phyloP scores from a whole-genome alignment of 2,329 filamentous ascomycete genomes.

The Trichoderma arundinaceum region DNA sequence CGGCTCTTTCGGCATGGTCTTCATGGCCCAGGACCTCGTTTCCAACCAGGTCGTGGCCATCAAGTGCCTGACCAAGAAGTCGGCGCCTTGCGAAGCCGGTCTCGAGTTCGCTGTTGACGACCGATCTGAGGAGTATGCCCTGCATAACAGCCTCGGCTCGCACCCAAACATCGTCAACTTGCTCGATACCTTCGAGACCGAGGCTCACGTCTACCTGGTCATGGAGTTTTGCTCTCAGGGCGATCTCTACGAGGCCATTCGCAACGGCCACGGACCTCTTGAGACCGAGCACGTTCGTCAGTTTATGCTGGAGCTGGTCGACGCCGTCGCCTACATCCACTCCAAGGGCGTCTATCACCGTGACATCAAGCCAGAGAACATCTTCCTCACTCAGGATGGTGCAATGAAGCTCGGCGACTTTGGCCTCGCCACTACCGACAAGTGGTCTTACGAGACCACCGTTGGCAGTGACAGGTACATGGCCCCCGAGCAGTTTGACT shows the following conservation, averaged over 20 bases:
- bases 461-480: slow-evolving; percentile 99
- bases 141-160: slow-evolving; percentile 77
- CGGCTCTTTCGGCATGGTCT: slow-evolving; percentile 98
- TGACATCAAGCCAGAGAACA: slow-evolving; percentile 99
- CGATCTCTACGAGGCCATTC: slow-evolving; percentile 96
- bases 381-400: slow-evolving; percentile 86
- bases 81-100: slow-evolving; percentile 63
- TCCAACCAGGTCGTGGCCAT: slow-evolving; percentile 86
- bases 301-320: slow-evolving; percentile 94
- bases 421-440: slow-evolving; percentile 85
- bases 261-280: slow-evolving; percentile 81
- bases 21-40: slow-evolving; percentile 80
- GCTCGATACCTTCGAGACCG: slow-evolving; percentile 88
- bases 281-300: slow-evolving; percentile 96
- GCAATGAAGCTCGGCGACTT: slow-evolving; percentile 97
- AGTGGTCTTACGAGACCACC: slow-evolving; percentile 89
- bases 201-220: slow-evolving; percentile 87
- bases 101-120: slow-evolving; percentile 78
- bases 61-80: slow-evolving; percentile 91
- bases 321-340: slow-evolving; percentile 89
- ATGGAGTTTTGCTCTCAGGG: slow-evolving; percentile 95
- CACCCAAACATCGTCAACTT: slow-evolving; percentile 96
- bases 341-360: slow-evolving; percentile 90
- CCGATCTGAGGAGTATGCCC: slow-evolving; percentile 77
- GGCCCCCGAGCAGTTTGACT: slow-evolving; percentile 97